These are phyloP conservation scores for Solanum tarijense DNA, from an alignment of 257 asterid species.

Conservation along the genomic window DNA sequence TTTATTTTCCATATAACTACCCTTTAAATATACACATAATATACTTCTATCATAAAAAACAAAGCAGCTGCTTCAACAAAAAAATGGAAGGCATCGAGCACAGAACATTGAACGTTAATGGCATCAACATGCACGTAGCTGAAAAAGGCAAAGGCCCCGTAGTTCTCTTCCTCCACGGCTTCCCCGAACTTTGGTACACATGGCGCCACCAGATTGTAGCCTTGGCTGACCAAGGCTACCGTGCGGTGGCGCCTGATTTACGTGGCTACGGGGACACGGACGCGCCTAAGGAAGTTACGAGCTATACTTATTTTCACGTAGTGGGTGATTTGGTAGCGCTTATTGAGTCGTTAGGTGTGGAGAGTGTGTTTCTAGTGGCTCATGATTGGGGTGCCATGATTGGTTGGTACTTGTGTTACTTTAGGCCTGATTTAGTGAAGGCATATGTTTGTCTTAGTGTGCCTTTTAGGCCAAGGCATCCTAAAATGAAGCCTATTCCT, in stretches of 20 bases:
- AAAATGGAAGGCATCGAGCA: conserved; percentile 53
- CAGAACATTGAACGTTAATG: conserved; percentile 42
- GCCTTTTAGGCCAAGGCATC: conserved; percentile 73
- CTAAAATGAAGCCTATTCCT: conserved; percentile 47
- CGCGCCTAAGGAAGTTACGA: conserved; percentile 27
- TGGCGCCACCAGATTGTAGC: conserved; percentile 83
- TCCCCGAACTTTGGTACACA: conserved; percentile 86
- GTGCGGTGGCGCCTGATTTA: conserved; percentile 84
- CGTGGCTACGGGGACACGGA: conserved; percentile 82
- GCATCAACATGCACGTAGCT: conserved; percentile 79
- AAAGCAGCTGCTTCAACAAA: too few species aligned
- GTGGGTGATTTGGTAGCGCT: conserved; percentile 77
- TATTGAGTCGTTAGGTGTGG: conserved; percentile 33
- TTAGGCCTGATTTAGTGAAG: conserved; percentile 72
- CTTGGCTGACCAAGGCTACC: conserved; percentile 57
- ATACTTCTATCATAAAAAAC: not conserved
- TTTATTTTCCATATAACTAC: not conserved
- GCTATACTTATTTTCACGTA: conserved; percentile 55
- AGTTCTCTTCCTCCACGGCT: conserved; percentile 83
- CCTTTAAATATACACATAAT: not conserved
- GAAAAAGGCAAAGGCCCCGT: conserved; percentile 62
- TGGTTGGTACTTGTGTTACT: conserved; percentile 62
- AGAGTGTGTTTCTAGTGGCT: conserved; percentile 53
- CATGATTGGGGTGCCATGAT: conserved; percentile 97
- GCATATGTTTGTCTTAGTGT: conserved; percentile 53